Conservation (phyloP, 2,329 filamentous ascomycete genomes). For the Aquanectria penicillioides region DNA sequence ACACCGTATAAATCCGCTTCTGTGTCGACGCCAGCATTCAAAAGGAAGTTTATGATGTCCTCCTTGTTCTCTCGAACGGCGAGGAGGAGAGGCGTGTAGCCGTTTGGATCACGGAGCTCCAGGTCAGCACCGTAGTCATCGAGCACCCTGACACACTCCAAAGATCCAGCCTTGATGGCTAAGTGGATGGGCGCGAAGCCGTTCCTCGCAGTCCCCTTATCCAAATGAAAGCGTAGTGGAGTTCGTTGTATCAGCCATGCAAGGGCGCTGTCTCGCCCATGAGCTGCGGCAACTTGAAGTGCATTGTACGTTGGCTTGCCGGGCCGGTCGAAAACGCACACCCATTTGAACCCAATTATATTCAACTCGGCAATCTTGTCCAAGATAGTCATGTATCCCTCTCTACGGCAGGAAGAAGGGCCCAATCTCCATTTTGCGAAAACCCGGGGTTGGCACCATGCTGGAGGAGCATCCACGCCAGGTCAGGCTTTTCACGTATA, state of each 20-base stretch:
- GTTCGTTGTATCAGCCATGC: conserved; percentile 33
- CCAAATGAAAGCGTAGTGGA: conserved; percentile 9
- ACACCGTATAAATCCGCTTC: conserved; percentile 14
- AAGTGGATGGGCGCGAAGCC: conserved; percentile 32
- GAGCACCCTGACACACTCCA: conserved; percentile 34
- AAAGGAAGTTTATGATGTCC: conserved; percentile 30
- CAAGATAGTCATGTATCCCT: conserved; percentile 28
- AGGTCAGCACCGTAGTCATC: conserved; percentile 23
- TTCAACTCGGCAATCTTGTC: conserved; percentile 26
- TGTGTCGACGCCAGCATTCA: conserved; percentile 13
- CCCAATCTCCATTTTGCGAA: conserved; percentile 19
- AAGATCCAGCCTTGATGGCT: conserved; percentile 25
- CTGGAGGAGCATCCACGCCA: conserved; percentile 28
- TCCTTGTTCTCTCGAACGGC: conserved; percentile 17
- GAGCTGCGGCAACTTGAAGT: conserved; percentile 35
- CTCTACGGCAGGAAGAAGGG: conserved; percentile 25
- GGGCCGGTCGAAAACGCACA: neutral
- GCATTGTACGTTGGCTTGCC: conserved; percentile 29
- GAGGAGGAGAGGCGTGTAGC: conserved; percentile 32
- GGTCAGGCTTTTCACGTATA: neutral
- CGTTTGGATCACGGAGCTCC: conserved; percentile 23
- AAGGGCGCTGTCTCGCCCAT: conserved; percentile 16
- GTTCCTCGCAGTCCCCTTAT: conserved; percentile 21
- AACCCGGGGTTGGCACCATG: conserved; percentile 31
- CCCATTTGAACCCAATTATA: conserved; percentile 30